Base-by-base conservation (phyloP, 1,139 yeast species). In the Sugiyamaella xylanicola region DNA sequence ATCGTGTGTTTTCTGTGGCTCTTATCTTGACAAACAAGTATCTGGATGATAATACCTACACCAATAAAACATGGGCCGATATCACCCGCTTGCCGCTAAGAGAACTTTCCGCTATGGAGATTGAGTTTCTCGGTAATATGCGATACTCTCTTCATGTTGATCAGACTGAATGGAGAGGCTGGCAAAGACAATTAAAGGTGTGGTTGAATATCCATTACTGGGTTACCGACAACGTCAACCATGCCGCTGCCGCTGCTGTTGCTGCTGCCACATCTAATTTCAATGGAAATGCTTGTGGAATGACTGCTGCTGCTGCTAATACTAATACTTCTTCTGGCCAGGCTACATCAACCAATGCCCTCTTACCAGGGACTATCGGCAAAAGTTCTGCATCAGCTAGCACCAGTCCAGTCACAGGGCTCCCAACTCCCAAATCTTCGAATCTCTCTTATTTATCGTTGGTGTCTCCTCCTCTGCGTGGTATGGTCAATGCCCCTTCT, bases 1-100 rank as follows among this genome's bases (percentile, higher is more conserved):
- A 86, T 65, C 79, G 86, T 59, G 81, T 82, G 60, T 77, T 90
- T 56, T 82, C 86, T 40, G 77, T 86, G 25, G 81, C 93, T 0
- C 77, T 92, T 55, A 82, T 91, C 56, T 77, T 91, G 61, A 95
- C 96, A 42, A 92, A 91, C 76, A 92, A 92, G 73, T 89, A 89
- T 69, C 87, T 89, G 65, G 97, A 92, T 72, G 98, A 92, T 74
- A 89, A 90, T 70, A 91, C 97, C 37, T 92, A 90, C 68, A 88
- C 96, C 60, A 91, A 91, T 74, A 82, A 83, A 68, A 87, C 96
- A 1, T 92, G 97, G 98, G 82, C 93, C 22, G 93, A 89, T 51
- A 96, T 96, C 43, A 87, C 96, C 11, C 90, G 91, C 41, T 78
- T 92, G 62, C 74, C 81, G 11, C 75, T 87, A 55, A 64, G 67